Base-by-base conservation (phyloP, 371 early-diverging fungal genomes). In the Fennellomyces sp. region DNA sequence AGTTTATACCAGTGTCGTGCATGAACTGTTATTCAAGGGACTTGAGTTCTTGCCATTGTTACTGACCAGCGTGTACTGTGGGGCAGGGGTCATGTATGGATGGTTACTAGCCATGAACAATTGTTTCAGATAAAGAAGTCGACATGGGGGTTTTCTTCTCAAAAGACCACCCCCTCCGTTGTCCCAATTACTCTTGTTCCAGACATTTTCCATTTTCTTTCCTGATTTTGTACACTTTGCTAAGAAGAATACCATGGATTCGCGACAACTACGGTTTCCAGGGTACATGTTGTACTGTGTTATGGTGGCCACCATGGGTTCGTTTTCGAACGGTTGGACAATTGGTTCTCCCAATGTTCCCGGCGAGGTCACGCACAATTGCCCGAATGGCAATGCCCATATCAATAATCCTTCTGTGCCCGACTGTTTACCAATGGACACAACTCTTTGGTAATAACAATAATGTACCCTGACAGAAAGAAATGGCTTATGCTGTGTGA, bases 21-120 rank as follows among this genome's bases (percentile, higher is more conserved):
- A 89, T 29, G 69, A 73, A 28, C 25, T 68, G 13, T 12, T 83
- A 4, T 89, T 91, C 77, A 81, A 81, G 25, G 70, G 45, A 23
- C 57, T 92, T 23, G 86, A 83, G 58, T 96, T 97, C 58, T 64
- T 97, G 53, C 94, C 96, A 13, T 75, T 96, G 64, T 88, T 94
- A 83, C 47, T 88, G 55, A 88, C 87, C 0, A 94, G 94, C 10
- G 82, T 91, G 7, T 94, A 94, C 60, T 87, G 88, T 38, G 84
- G 89, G 2, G 58, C 86, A 2, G 97, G 95, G 10, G 80, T 96
- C 6, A 51, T 86, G n/a, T 93, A 91, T 72, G 84, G 88, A 19
- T 94, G 90, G 90, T 48, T 78, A 13, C 51, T 76, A 50, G 75
- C 85, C 33, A 74, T 76, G 71, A 39, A 27, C 11, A 52, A 47